Percentiles rank a stretch among this genome's conserved stretches.
Evolutionary conservation across 2,329 filamentous ascomycete genomes (phyloP).

Genomic region (Fusarium irregulare): DNA sequence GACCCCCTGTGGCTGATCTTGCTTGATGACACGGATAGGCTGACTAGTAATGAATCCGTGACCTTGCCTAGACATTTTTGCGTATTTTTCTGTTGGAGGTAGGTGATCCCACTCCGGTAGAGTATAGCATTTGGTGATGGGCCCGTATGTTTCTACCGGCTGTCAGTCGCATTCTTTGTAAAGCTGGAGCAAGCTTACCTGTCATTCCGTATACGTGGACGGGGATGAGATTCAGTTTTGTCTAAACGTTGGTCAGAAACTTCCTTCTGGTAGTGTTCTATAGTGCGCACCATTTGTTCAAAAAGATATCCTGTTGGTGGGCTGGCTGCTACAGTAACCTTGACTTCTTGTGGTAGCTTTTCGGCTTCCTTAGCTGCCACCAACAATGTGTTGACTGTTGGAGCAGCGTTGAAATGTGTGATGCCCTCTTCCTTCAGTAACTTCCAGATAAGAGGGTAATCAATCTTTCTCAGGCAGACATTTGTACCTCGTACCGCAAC

Average conservation of each 20-base stretch:
- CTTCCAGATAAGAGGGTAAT: slow-evolving; percentile 93
- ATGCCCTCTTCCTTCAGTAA: slow-evolving; percentile 87
- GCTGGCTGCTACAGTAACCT: slow-evolving; percentile 91
- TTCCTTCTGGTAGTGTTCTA: background rate
- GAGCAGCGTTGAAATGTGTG: slow-evolving; percentile 95
- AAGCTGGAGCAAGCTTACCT: slow-evolving; percentile 38
- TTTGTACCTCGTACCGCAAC: slow-evolving; percentile 94
- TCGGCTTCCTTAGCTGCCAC: slow-evolving; percentile 83
- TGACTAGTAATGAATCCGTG: slow-evolving; percentile 89
- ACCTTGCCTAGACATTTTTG: slow-evolving; percentile 91
- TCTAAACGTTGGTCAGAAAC: slow-evolving; percentile 44
- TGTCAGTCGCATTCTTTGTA: background rate
- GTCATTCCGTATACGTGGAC: slow-evolving; percentile 93
- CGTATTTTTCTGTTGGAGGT: slow-evolving; percentile 80
- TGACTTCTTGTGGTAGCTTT: slow-evolving; percentile 74
- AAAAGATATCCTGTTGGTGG: slow-evolving; percentile 92
- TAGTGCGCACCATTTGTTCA: slow-evolving; percentile 79
- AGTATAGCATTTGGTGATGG: slow-evolving; percentile 92
- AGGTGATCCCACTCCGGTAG: slow-evolving; percentile 86
- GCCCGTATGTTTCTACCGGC: slow-evolving; percentile 82
- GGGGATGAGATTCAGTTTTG: slow-evolving; percentile 81
- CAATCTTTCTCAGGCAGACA: slow-evolving; percentile 93
- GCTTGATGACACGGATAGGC: slow-evolving; percentile 84
- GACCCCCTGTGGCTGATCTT: slow-evolving; percentile 73
- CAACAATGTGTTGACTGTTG: slow-evolving; percentile 94